A percentile compares a stretch with the other conserved stretches of the same genome.
Evolutionary conservation across 768 basidiomycete genomes (phyloP).

Genomic region (Cystobasidium onofrii): DNA sequence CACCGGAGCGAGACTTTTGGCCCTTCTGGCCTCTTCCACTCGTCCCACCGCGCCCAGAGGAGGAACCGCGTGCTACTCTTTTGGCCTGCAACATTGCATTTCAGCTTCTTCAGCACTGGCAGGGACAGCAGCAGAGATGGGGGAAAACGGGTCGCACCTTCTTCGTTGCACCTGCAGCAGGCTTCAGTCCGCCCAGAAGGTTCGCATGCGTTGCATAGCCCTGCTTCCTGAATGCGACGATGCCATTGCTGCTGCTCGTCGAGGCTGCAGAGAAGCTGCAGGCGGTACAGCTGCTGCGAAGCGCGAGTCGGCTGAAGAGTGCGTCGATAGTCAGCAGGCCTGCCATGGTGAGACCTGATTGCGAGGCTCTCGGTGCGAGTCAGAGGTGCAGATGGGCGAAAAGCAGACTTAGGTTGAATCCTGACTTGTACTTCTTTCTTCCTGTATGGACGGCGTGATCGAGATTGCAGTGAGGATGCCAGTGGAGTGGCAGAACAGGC

Average conservation of each 20-base stretch:
- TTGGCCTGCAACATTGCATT: conserved; percentile 78
- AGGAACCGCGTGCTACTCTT: conserved; percentile 88
- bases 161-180: background rate
- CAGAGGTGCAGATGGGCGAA: too few species aligned
- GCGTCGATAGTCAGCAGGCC: background rate
- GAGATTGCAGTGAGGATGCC: too few species aligned
- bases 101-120: background rate
- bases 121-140: background rate
- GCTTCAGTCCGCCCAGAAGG: background rate
- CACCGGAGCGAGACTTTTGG: conserved; percentile 83
- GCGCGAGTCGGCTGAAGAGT: conserved; percentile 1
- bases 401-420: too few species aligned
- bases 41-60: conserved; percentile 82
- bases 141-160: background rate
- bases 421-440: too few species aligned
- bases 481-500: too few species aligned
- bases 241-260: background rate
- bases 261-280: background rate
- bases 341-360: conserved; percentile 23
- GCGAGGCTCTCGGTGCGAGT: too few species aligned
- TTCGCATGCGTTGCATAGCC: background rate
- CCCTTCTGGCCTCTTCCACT: conserved; percentile 92
- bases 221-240: background rate
- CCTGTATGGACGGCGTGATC: too few species aligned
- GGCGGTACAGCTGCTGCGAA: conserved; percentile 4